phyloP scores from a whole-genome alignment of 78 protist species.

The Dictyostelium capitatum region DNA sequence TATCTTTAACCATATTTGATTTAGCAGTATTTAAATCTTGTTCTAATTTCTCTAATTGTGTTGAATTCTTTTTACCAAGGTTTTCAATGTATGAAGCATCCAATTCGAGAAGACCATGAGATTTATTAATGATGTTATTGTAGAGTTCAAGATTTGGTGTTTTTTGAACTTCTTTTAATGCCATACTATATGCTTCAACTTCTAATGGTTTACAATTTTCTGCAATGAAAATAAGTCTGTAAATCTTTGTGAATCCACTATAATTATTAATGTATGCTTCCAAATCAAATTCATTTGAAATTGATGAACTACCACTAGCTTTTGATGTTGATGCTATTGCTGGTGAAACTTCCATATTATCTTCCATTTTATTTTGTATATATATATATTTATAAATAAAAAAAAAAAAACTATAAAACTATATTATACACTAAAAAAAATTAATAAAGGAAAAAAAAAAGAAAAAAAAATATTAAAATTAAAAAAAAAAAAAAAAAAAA shows the following conservation, averaged over 20 bases:
- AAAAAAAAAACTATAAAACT: no score
- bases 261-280: slow-evolving; percentile 77
- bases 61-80: slow-evolving; percentile 13
- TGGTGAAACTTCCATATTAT: slow-evolving; percentile 1
- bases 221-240: slow-evolving; percentile 69
- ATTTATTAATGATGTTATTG: background rate
- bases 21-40: slow-evolving; percentile 79
- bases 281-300: slow-evolving; percentile 70
- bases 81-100: slow-evolving; percentile 74
- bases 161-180: slow-evolving; percentile 39
- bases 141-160: slow-evolving; percentile 48
- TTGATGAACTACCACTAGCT: background rate
- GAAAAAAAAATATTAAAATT: background rate
- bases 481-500: background rate
- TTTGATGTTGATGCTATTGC: slow-evolving; percentile 2
- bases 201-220: slow-evolving; percentile 35
- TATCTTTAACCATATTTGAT: slow-evolving; percentile 86
- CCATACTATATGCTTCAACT: slow-evolving; percentile 56
- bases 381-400: background rate
- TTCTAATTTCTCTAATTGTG: slow-evolving; percentile 75
- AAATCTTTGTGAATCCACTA: slow-evolving; percentile 70
- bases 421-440: no score
- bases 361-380: background rate
- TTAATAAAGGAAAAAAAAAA: no score
- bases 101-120: background rate